Evolutionary conservation across 2,329 filamentous ascomycete genomes (phyloP).

Genomic region (Cordyceps cicadae): DNA sequence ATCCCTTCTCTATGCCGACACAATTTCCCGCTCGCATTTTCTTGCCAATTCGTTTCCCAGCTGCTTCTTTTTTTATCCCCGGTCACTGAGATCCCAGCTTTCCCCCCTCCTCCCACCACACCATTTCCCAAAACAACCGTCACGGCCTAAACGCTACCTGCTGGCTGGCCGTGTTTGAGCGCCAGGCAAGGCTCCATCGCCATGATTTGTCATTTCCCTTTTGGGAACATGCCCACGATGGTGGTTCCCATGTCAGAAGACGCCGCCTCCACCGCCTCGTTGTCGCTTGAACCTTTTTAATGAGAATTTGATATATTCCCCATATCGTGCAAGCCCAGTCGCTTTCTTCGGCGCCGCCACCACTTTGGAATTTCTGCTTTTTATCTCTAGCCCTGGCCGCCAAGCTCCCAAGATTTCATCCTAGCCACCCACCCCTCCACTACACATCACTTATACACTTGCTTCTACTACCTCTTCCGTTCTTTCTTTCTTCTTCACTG

Average conservation of each 20-base stretch:
- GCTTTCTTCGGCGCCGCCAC: too few relatives aligned
- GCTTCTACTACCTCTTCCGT: not conserved
- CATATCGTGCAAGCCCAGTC: not conserved
- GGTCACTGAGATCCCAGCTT: not conserved
- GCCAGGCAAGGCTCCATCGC: not conserved
- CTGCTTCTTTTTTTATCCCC: not conserved
- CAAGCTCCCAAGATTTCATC: not conserved
- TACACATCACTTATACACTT: not conserved
- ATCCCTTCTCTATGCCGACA: not conserved
- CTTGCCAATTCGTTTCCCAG: not conserved
- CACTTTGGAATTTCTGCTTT: not conserved
- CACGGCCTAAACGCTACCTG: not conserved
- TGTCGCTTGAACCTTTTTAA: not conserved
- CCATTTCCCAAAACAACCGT: not conserved
- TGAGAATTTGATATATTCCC: not conserved
- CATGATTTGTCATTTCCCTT: constrained; percentile 9
- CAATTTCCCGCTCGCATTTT: not conserved
- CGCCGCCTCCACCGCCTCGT: not conserved
- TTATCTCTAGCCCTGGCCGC: not conserved
- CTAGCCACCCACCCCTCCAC: not conserved
- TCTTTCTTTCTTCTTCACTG: not conserved
- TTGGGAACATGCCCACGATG: not conserved
- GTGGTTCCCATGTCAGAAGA: not conserved
- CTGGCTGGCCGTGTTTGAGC: not conserved
- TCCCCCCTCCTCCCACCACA: not conserved